These are phyloP conservation scores for Naganishia kalamii DNA, from an alignment of 768 basidiomycete genomes.

Conservation along the genomic window DNA sequence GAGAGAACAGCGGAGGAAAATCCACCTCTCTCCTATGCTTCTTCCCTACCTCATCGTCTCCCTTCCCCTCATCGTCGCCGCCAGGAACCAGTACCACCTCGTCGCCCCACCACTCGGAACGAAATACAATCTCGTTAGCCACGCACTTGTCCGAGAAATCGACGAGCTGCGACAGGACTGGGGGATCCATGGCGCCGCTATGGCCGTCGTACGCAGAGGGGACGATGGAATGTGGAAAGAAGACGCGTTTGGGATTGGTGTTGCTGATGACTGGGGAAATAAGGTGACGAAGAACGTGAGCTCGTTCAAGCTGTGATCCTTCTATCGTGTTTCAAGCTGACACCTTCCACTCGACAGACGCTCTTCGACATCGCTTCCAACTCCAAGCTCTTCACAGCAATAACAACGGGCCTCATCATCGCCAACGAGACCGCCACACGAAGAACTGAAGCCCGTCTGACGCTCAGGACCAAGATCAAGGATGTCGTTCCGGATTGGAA, in stretches of 20 bases:
- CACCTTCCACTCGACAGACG: conserved; percentile 20
- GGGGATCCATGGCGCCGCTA: background rate
- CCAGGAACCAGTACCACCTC: too few species aligned
- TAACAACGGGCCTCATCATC: conserved; percentile 34
- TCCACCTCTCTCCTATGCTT: too few species aligned
- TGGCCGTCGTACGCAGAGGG: background rate
- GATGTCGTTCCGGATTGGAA: conserved; percentile 35
- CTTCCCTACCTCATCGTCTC: too few species aligned
- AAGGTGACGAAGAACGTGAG: conserved; percentile 17
- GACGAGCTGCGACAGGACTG: background rate
- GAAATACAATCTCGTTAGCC: too few species aligned
- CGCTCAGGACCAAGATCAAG: conserved; percentile 35
- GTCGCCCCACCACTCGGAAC: too few species aligned
- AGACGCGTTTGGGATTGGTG: conserved; percentile 14
- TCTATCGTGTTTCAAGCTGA: too few species aligned
- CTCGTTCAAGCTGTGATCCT: background rate
- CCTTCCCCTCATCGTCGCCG: too few species aligned
- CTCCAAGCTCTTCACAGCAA: conserved; percentile 38
- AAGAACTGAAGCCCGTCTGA: conserved; percentile 22
- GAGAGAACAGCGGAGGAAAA: too few species aligned
- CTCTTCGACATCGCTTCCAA: conserved; percentile 39
- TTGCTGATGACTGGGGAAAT: background rate
- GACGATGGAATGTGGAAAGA: conserved; percentile 1
- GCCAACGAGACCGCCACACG: conserved; percentile 20
- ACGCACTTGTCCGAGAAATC: background rate